Percentiles rank a stretch among this genome's conserved stretches.
Evolutionary conservation across 2,329 filamentous ascomycete genomes (phyloP).

Genomic region (Metarhizium humberi): DNA sequence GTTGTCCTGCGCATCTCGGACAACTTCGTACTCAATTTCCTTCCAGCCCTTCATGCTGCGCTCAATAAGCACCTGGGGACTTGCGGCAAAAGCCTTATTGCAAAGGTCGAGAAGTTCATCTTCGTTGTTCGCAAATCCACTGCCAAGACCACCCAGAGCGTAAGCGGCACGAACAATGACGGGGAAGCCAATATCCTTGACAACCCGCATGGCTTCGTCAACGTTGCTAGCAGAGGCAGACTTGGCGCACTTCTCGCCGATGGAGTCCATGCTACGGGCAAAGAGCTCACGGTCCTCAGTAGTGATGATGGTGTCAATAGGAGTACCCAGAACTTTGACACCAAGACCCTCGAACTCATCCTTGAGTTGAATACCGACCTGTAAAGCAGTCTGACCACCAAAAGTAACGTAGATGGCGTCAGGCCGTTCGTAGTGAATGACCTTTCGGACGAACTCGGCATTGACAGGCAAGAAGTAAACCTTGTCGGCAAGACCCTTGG

Average conservation of each 20-base stretch:
- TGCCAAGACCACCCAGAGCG: constrained; percentile 87
- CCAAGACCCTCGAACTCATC: constrained; percentile 91
- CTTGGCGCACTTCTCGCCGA: constrained; percentile 95
- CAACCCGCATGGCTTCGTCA: constrained; percentile 79
- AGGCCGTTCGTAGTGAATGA: constrained; percentile 87
- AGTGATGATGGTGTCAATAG: constrained; percentile 96
- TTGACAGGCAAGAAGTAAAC: constrained; percentile 98
- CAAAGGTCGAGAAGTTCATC: constrained; percentile 77
- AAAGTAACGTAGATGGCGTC: constrained; percentile 98
- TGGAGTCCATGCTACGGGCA: constrained; percentile 95
- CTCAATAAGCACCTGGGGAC: constrained; percentile 93
- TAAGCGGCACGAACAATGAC: constrained; percentile 97
- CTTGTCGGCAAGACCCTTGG: constrained; percentile 94
- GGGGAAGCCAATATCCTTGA: constrained; percentile 87
- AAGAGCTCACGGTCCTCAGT: constrained; percentile 98
- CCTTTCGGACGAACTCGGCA: constrained; percentile 93
- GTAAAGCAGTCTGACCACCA: constrained; percentile 92
- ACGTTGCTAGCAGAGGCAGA: constrained; percentile 85
- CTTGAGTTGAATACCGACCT: constrained; percentile 93
- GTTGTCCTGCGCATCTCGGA: constrained; percentile 91
- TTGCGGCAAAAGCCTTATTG: constrained; percentile 89
- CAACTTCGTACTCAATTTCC: constrained; percentile 98
- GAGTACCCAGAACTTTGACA: constrained; percentile 89
- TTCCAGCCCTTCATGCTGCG: constrained; percentile 99
- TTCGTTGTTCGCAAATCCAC: constrained; percentile 88